These are phyloP conservation scores for Xerocomellus amylosporus DNA, from an alignment of 768 basidiomycete genomes.

Conservation along the genomic window DNA sequence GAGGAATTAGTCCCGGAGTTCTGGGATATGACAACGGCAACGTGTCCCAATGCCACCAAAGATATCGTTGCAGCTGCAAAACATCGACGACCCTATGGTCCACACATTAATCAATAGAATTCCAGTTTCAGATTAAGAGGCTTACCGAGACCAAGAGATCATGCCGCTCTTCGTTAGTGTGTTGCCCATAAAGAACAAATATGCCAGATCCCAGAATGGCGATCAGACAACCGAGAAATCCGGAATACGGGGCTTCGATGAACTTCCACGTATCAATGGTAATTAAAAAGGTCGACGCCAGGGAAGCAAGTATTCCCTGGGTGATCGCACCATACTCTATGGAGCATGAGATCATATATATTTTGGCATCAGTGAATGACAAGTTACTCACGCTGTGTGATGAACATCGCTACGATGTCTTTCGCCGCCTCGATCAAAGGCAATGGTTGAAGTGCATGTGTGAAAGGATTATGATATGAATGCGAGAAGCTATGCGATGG, in stretches of 20 bases:
- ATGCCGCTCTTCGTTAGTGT: not conserved
- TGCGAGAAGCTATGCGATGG: slow-evolving; percentile 4
- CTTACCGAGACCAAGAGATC: slow-evolving; percentile 16
- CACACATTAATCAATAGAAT: not conserved
- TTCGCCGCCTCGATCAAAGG: slow-evolving; percentile 19
- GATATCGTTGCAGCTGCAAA: not conserved
- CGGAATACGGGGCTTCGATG: slow-evolving; percentile 7
- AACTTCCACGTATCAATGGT: slow-evolving; percentile 10
- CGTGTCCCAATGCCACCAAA: slow-evolving; percentile 9
- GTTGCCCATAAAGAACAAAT: not conserved
- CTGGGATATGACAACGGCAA: not conserved
- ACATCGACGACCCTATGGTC: slow-evolving; percentile 5
- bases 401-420: slow-evolving; percentile 15
- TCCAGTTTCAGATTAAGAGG: not conserved
- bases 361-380: not conserved
- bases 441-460: slow-evolving; percentile 6
- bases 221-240: slow-evolving; percentile 17
- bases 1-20: not conserved
- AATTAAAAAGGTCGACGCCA: slow-evolving; percentile 8
- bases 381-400: slow-evolving; percentile 25
- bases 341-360: not conserved
- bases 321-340: slow-evolving; percentile 32
- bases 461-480: slow-evolving; percentile 3
- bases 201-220: slow-evolving; percentile 10
- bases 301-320: slow-evolving; percentile 18